Conservation (phyloP, 768 basidiomycete genomes). For the Candolleomyces eurysporus region DNA sequence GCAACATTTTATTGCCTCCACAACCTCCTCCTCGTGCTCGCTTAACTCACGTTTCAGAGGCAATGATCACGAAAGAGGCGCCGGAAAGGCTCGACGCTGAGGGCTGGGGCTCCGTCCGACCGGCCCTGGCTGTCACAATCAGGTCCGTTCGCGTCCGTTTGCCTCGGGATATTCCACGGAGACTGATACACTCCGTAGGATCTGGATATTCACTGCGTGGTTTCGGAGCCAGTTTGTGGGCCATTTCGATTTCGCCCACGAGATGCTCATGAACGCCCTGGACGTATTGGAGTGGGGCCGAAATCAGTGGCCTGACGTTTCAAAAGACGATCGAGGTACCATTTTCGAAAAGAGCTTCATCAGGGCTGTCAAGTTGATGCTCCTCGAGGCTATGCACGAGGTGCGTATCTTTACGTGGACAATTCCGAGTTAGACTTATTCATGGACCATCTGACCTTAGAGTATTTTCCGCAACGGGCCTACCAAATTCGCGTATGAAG, state of each 20-base stretch:
- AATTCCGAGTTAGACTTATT: not conserved
- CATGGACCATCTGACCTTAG: constrained; percentile 4
- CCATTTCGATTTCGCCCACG: constrained; percentile 18
- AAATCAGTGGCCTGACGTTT: constrained; percentile 36
- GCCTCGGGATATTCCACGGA: too few relatives aligned
- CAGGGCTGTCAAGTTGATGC: constrained; percentile 18
- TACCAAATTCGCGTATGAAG: constrained; percentile 20
- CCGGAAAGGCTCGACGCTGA: not conserved
- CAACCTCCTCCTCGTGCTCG: too few relatives aligned
- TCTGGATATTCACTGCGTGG: constrained; percentile 3
- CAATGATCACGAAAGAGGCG: not conserved
- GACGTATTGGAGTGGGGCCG: constrained; percentile 44
- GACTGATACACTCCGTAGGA: not conserved
- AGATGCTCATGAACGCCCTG: constrained; percentile 34
- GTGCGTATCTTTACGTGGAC: too few relatives aligned
- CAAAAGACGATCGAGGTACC: constrained; percentile 33
- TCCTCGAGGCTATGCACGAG: constrained; percentile 10
- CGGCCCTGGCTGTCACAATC: constrained; percentile 2
- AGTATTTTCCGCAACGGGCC: constrained; percentile 1
- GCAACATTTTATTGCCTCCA: too few relatives aligned
- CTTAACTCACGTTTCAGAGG: too few relatives aligned
- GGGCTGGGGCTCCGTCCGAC: constrained; percentile 2
- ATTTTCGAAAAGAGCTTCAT: constrained; percentile 40
- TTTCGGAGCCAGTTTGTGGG: not conserved
- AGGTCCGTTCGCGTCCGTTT: not conserved